Evolutionary conservation across 768 basidiomycete species (phyloP), one percentile per base, ranked within the genome.

Genomic region (Fistulinella prunicolor): DNA sequence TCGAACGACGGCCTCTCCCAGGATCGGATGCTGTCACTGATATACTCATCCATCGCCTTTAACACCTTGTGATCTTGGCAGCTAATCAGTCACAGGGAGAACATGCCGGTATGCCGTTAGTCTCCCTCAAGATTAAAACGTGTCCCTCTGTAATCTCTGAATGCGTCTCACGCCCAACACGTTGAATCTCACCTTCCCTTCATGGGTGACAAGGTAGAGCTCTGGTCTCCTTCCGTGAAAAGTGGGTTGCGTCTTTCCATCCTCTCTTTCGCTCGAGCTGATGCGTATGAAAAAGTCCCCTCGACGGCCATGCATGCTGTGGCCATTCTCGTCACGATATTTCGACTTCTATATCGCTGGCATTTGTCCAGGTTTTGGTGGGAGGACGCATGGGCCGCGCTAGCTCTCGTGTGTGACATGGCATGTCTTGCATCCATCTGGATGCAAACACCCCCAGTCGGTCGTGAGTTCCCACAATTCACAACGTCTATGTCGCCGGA

Each of bases 321-420:
- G 3, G 59, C 53, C 20, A 64, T 66, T 13, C 24, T 52, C 14
- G n/a, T 38, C 13, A 64, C 63, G 6, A 22, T 35, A 3, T 47
- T 55, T 21, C 53, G 63, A 36, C 47, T 64, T 7, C 19, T 47
- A 14, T 54, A 66, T 36, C 64, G 64, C 35, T 59, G 50, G 44
- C 35, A 28, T 34, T 42, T 54, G 22, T 45, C 47, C 14, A 54
- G 22, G 21, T 57, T 62, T 46, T 54, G 57, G 50, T 66, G 63
- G 63, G 63, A 64, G 20, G 63, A 64, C 28, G 35, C 49, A 26
- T 66, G 63, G 63, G 63, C 63, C 6, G 41, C 47, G 2, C 8
- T 55, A 28, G 62, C 63, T 7, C 62, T 64, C 28, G 14, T 59
- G 38, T 57, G 38, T 32, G 62, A 58, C 30, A 38, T 62, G 7